Base-by-base conservation (phyloP, 805 yeast species). In the Candida stauntonica region DNA sequence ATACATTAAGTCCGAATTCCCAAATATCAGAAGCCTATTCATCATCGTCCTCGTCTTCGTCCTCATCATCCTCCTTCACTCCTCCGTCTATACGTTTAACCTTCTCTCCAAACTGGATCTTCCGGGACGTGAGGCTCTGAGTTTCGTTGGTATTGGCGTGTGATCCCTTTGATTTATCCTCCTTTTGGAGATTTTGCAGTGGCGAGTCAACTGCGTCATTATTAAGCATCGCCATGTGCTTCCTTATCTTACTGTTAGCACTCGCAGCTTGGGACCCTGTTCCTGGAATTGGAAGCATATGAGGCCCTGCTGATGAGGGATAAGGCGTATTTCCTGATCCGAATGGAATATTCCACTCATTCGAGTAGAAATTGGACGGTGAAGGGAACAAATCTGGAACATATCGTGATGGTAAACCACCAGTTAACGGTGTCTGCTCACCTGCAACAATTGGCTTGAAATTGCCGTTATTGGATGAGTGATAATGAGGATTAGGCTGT, bases 331-430 rank as follows among this genome's bases (percentile, higher is more conserved):
- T 48, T 9, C 63, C 63, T 2, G 66, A 55, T 5, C 73, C 72
- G 53, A 64, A 68, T 9, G 73, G 70, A 12, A 68, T 61, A 35
- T 64, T 65, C 80, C 80, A 76, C 31, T 75, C 81, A 38, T 76
- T 69, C 6, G 79, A 74, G 51, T 82, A 85, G 48, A 79, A 78
- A 45, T 75, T 82, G n/a, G 79, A 74, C 0, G 96, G 96, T 5
- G 91, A 82, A 21, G 88, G 89, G 51, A 86, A 77, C 55, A 81
- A 66, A 50, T 85, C 94, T 42, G 72, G 72, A 29, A 83, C 77
- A 50, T 79, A 85, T 36, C 83, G 68, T 3, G 85, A 75, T 3
- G 94, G 89, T 17, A 85, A 62, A 1, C 78, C 80, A 6, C 82
- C 81, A 3, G 78, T 67, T 12, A 82, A 59, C 3, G 89, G 86